Evolutionary conservation across 805 yeast genomes (phyloP), one percentile per base, ranked within the genome.

Genomic region (Saccharomycopsis sp.): DNA sequence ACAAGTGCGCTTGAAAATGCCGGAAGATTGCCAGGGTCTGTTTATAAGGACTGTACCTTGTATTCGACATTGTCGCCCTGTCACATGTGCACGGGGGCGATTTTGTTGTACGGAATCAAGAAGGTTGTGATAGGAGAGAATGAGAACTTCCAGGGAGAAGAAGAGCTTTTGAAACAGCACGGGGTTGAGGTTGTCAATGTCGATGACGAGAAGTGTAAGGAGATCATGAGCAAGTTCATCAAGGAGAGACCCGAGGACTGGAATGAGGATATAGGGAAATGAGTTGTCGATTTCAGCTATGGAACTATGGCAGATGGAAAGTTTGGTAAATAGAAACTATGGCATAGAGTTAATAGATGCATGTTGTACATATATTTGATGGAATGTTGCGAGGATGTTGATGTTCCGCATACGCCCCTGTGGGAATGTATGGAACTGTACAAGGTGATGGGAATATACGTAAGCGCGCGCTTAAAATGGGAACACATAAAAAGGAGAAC

Each of bases 21-120:
- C 20, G 98, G 98, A 5, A 80, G 98, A 66, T 75, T 94, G 58
- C 84, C 85, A 21, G 97, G 91, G 2, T 76, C 78, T 21, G 81
- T 80, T 16, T 92, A 92, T 75, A 87, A 86, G 66, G 79, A 84
- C 62, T 87, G 97, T 64, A 94, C 98, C 55, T 80, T 90, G 80
- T 92, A 91, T 73, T 91, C 97, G 34, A 88, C 97, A 0, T 75
- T 92, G 63, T 88, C 96, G 5, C 97, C 98, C 2, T 92, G 98
- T 70, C 79, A 84, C 64, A 92, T 92, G 97, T 92, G 98, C 70
- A 82, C 94, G 2, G 98, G 98, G 20, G 96, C 97, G 3, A 87
- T 92, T 62, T 67, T 92, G 55, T 76, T 92, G 78, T 92, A 91
- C 73, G 97, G 96, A 47, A 79, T 92, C 64, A 84, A 85, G 66